Base-by-base conservation (phyloP, 495 filamentous ascomycete species). In the Penicillium riverlandense region DNA sequence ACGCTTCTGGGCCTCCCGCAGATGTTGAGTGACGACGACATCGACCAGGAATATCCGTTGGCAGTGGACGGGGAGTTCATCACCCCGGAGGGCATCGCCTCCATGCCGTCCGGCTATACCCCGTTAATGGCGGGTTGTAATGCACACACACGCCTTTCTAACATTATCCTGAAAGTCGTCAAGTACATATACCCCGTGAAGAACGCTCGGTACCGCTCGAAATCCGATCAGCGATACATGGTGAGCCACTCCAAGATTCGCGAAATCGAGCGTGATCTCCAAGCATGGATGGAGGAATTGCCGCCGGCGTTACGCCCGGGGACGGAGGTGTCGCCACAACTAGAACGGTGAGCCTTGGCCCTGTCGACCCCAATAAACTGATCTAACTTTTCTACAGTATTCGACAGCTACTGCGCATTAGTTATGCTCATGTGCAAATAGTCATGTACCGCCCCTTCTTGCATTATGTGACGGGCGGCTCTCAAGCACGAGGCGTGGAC, bases 361-460 rank as follows among this genome's bases (percentile, higher is more conserved):
- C 29, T 6, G 38, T 22, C 11, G 14, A 15, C 12, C 10, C 4
- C 13, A 15, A 29, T 10, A 34, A 6, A 8, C 27, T n/a, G 8
- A 29, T 36, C 35, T 54, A 34, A 57, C 41, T 22, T 11, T 39
- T 37, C 9, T 29, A 10, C 48, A 95, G 89, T 45, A 76, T 90
- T 39, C 89, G 90, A 48, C 90, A 95, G 55, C 71, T 95, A 13
- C 74, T 98, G 2, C 80, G 90, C 35, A 86, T 96, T 58, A 82
- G 84, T 29, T 96, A 85, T 60, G 86, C 85, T 11, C 90, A 96
- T 54, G 88, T 92, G 11, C 88, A 97, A 61, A 86, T 96, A 78
- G 84, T 96, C 61, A 81, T 97, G 44, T 97, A 97, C 57, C 78
- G 92, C 8, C 92, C 92, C 0, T 98, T 97, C 55, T 70, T 97